A percentile compares a stretch with the other conserved stretches of the same genome.
These are phyloP conservation scores for Trichoderma oligosporum DNA, from an alignment of 2,329 filamentous ascomycete species.

Conservation along the genomic window DNA sequence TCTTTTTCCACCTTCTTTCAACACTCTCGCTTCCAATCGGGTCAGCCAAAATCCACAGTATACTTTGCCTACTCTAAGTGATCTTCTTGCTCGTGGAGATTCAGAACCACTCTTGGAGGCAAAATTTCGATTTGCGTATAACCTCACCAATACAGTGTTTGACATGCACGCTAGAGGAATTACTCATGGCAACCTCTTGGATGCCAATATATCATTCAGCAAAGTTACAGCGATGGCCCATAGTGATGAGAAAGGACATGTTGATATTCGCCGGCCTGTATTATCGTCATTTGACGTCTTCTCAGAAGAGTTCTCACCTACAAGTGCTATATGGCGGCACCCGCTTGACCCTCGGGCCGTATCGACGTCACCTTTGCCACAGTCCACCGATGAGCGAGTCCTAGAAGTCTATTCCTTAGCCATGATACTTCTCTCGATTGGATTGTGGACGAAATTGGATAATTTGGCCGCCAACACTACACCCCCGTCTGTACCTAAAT, in stretches of 20 bases:
- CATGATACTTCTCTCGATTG: conserved; percentile 69
- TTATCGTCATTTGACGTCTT: conserved; percentile 75
- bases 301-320: conserved; percentile 28
- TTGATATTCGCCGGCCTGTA: conserved; percentile 65
- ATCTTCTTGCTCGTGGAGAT: conserved; percentile 49
- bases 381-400: conserved; percentile 53
- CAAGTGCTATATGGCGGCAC: conserved; percentile 49
- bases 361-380: conserved; percentile 44
- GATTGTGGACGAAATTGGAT: conserved; percentile 68
- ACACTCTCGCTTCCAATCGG: conserved; percentile 52
- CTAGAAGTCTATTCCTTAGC: conserved; percentile 71
- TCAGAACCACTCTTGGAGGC: conserved; percentile 67
- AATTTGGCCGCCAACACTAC: conserved; percentile 43
- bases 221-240: conserved; percentile 42
- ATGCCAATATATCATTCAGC: conserved; percentile 65
- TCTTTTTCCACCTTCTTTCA: conserved; percentile 64
- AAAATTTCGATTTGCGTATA: conserved; percentile 70
- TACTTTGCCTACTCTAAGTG: conserved; percentile 50
- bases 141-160: conserved; percentile 68
- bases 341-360: conserved; percentile 57
- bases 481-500: conserved; percentile 54
- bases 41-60: conserved; percentile 48
- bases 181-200: conserved; percentile 66
- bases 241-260: conserved; percentile 42
- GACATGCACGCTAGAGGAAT: conserved; percentile 67